Conservation (phyloP, 2,329 filamentous ascomycete genomes). For the Amphichorda felina region DNA sequence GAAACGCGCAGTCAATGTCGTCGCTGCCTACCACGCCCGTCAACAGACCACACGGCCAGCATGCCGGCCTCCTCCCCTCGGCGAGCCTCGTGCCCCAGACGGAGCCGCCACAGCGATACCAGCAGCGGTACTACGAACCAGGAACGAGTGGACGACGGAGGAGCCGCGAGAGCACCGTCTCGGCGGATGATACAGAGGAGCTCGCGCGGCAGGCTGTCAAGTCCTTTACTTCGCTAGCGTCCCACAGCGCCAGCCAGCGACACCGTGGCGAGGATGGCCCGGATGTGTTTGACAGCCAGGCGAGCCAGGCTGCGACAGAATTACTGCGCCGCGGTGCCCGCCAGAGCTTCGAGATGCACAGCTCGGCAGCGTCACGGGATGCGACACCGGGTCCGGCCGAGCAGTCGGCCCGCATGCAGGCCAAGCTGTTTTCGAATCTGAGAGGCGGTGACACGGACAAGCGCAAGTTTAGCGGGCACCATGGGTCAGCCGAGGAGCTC, state of each 20-base stretch:
- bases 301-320: constrained; percentile 64
- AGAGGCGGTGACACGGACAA: constrained; percentile 35
- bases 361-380: constrained; percentile 28
- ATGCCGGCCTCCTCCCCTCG: constrained; percentile 46
- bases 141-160: constrained; percentile 35
- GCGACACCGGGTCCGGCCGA: no score
- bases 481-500: constrained; percentile 13
- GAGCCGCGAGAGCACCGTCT: constrained; percentile 80
- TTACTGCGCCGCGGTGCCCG: constrained; percentile 54
- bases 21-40: constrained; percentile 72
- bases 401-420: constrained; percentile 32
- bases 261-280: constrained; percentile 19
- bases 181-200: constrained; percentile 51
- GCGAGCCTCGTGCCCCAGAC: constrained; percentile 49
- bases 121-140: constrained; percentile 18
- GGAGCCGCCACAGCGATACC: constrained; percentile 38
- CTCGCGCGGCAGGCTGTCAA: constrained; percentile 41
- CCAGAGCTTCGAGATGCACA: constrained; percentile 37
- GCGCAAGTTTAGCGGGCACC: constrained; percentile 31
- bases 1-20: constrained; percentile 73
- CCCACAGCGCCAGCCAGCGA: constrained; percentile 15
- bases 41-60: constrained; percentile 33
- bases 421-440: constrained; percentile 35
- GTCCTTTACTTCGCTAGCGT: constrained; percentile 17
- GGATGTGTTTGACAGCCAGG: constrained; percentile 57